Conservation (phyloP, 2,329 filamentous ascomycete species). For the Chaetothyriales sp. region DNA sequence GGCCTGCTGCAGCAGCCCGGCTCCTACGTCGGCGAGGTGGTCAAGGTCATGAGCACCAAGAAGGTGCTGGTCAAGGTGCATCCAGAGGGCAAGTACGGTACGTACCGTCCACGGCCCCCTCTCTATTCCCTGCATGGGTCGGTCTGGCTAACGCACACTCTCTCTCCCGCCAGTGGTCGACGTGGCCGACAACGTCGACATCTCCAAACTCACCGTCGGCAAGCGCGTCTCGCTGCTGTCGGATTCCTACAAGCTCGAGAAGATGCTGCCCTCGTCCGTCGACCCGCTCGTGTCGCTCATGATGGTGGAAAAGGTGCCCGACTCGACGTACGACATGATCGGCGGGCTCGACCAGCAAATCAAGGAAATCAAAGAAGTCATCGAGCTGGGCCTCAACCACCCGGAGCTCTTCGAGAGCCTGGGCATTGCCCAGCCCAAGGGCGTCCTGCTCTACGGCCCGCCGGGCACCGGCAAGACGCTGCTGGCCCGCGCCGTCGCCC, state of each 20-base stretch:
- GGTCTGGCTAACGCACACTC: constrained; percentile 18
- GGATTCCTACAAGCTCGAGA: constrained; percentile 96
- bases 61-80: constrained; percentile 98
- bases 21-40: constrained; percentile 97
- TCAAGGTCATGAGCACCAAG: constrained; percentile 99
- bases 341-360: constrained; percentile 97
- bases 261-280: constrained; percentile 94
- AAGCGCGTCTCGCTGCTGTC: constrained; percentile 95
- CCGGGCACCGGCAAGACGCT: constrained; percentile 96
- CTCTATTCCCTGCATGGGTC: not conserved
- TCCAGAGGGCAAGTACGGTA: constrained; percentile 98
- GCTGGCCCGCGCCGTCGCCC: constrained; percentile 84
- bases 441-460: constrained; percentile 88
- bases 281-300: constrained; percentile 97
- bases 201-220: constrained; percentile 87
- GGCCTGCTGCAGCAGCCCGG: constrained; percentile 92
- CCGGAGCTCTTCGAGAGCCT: constrained; percentile 98
- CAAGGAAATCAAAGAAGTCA: constrained; percentile 99
- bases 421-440: constrained; percentile 95
- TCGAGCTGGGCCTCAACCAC: constrained; percentile 95
- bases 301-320: constrained; percentile 99
- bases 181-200: constrained; percentile 84
- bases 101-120: constrained; percentile 23
- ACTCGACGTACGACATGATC: constrained; percentile 99
- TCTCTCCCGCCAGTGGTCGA: constrained; percentile 66